Evolutionary conservation across 345 rosid genomes (phyloP).

Genomic region (Streptanthus diversifolius): DNA sequence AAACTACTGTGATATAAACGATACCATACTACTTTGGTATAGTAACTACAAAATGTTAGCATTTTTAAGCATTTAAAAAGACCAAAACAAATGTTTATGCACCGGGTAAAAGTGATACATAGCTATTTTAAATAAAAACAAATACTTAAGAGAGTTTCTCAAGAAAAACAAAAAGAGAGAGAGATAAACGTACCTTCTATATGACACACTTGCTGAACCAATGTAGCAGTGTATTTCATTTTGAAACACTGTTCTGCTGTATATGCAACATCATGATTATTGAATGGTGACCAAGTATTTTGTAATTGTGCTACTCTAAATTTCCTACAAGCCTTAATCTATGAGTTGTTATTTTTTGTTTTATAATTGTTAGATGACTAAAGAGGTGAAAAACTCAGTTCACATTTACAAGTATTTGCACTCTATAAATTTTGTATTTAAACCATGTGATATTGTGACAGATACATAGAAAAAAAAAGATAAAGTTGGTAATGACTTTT

Average conservation of each 20-base stretch:
- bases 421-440: slow-evolving; percentile 19
- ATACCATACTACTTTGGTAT: neutral
- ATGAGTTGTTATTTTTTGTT: neutral
- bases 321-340: neutral
- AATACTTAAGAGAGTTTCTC: too few species aligned
- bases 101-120: too few species aligned
- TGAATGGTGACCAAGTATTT: neutral
- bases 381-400: neutral
- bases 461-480: slow-evolving; percentile 17
- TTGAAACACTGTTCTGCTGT: neutral
- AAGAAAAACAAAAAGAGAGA: too few species aligned
- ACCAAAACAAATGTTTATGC: neutral
- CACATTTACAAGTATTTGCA: neutral
- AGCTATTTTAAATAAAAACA: too few species aligned
- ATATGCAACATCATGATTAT: neutral
- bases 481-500: slow-evolving; percentile 22
- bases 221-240: neutral
- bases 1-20: neutral
- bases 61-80: neutral
- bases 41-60: neutral
- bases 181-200: neutral
- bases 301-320: neutral
- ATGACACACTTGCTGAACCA: neutral
- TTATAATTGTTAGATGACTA: neutral
- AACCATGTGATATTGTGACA: slow-evolving; percentile 25